Conservation (phyloP, 2,329 filamentous ascomycete species). For the Penicillium sp. region DNA sequence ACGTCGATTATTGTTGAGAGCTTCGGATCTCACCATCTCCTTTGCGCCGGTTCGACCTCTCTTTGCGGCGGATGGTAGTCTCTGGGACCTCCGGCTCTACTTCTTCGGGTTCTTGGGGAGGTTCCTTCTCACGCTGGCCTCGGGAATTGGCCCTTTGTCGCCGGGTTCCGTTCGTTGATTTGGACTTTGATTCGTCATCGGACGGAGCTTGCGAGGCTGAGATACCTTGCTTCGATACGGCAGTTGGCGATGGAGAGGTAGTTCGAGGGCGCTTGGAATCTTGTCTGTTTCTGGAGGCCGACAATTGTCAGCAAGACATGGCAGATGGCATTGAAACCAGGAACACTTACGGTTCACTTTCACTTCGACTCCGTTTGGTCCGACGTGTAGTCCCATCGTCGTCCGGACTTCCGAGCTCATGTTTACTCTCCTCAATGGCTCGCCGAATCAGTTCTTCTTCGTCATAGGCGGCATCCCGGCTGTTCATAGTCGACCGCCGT, state of each 20-base stretch:
- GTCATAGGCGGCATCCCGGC: conserved; percentile 88
- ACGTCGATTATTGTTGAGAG: neutral
- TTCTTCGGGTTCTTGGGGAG: conserved; percentile 52
- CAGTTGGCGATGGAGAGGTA: conserved; percentile 68
- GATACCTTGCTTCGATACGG: conserved; percentile 51
- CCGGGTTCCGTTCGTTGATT: conserved; percentile 46
- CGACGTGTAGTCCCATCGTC: conserved; percentile 61
- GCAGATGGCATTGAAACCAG: conserved; percentile 5
- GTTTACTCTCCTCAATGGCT: conserved; percentile 93
- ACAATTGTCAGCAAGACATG: conserved; percentile 24
- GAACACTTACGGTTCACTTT: conserved; percentile 83
- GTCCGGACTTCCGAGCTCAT: conserved; percentile 60
- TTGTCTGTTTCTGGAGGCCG: conserved; percentile 61
- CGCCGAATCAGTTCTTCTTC: conserved; percentile 86
- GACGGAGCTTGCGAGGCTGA: conserved; percentile 49
- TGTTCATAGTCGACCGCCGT: conserved; percentile 95
- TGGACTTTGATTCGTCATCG: conserved; percentile 63
- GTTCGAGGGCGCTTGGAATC: conserved; percentile 80
- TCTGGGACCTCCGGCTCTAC: conserved; percentile 71
- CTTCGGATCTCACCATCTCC: conserved; percentile 64
- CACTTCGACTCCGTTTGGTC: conserved; percentile 80
- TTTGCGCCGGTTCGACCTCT: conserved; percentile 74
- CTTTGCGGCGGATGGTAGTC: conserved; percentile 75
- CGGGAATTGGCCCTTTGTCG: conserved; percentile 60
- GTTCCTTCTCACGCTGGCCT: conserved; percentile 51